phyloP scores from a whole-genome alignment of 2,329 filamentous ascomycete genomes.

The Penicillium oxalicum region DNA sequence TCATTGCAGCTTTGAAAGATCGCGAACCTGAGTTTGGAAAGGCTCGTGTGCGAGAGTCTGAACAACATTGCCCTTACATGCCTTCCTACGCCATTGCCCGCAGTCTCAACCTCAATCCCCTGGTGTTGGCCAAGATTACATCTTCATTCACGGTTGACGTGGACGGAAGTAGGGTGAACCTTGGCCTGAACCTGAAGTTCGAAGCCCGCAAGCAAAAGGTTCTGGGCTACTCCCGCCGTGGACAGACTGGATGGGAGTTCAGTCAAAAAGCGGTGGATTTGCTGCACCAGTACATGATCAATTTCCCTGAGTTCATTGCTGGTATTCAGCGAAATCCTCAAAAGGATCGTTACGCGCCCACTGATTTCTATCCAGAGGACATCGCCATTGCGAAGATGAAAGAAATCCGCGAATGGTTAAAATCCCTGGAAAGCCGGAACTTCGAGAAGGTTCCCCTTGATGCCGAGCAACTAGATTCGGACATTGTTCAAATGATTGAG shows the following conservation, averaged over 20 bases:
- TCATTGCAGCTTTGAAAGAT: constrained; percentile 64
- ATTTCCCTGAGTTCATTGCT: constrained; percentile 91
- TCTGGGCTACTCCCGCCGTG: constrained; percentile 86
- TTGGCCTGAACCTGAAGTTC: constrained; percentile 94
- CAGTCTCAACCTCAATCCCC: constrained; percentile 71
- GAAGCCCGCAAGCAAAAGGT: constrained; percentile 94
- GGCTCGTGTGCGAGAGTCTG: constrained; percentile 64
- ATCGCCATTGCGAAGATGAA: constrained; percentile 75
- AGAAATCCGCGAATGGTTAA: constrained; percentile 90
- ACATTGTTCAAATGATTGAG: constrained; percentile 77
- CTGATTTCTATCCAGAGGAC: constrained; percentile 73
- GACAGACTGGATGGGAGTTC: constrained; percentile 88
- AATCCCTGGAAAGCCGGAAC: constrained; percentile 80
- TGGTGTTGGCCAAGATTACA: constrained; percentile 91
- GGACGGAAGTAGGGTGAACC: constrained; percentile 75
- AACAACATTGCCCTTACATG: constrained; percentile 66
- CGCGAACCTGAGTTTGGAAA: constrained; percentile 78
- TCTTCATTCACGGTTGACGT: constrained; percentile 84
- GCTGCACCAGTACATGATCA: constrained; percentile 81
- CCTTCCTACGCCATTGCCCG: constrained; percentile 86
- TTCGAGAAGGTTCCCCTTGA: constrained; percentile 96
- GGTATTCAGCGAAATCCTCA: constrained; percentile 80
- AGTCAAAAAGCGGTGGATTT: constrained; percentile 76
- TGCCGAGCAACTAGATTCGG: constrained; percentile 90
- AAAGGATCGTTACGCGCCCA: constrained; percentile 75